Conservation (phyloP, 2,329 filamentous ascomycete species). For the Alternaria sp. region DNA sequence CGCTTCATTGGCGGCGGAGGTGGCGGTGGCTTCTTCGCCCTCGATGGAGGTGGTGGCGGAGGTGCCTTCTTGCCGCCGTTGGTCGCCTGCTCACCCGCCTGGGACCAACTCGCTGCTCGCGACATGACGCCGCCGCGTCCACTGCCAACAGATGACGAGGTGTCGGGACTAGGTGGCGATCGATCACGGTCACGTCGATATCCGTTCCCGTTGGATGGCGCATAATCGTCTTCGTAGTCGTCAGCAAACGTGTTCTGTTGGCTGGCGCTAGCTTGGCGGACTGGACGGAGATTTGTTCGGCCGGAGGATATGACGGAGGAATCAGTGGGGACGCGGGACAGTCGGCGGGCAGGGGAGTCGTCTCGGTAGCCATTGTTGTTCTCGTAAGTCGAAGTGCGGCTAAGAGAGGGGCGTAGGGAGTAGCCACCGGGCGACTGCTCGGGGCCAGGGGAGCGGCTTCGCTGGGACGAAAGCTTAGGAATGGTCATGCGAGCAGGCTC, state of each 20-base stretch:
- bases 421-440: slow-evolving; percentile 39
- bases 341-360: slow-evolving; percentile 56
- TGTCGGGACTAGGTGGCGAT: slow-evolving; percentile 61
- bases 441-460: slow-evolving; percentile 51
- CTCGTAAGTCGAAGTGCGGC: slow-evolving; percentile 65
- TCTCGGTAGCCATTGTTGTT: slow-evolving; percentile 61
- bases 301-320: slow-evolving; percentile 57
- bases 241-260: slow-evolving; percentile 45
- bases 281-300: slow-evolving; percentile 56
- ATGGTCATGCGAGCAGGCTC: slow-evolving; percentile 58
- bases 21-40: slow-evolving; percentile 70
- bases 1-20: slow-evolving; percentile 70
- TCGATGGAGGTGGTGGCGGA: slow-evolving; percentile 65
- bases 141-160: slow-evolving; percentile 39
- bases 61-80: slow-evolving; percentile 57
- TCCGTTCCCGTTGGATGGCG: slow-evolving; percentile 31
- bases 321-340: slow-evolving; percentile 63
- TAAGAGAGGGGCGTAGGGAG: slow-evolving; percentile 56
- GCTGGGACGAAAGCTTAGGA: slow-evolving; percentile 47
- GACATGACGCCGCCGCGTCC: slow-evolving; percentile 58
- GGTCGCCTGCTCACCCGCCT: slow-evolving; percentile 30
- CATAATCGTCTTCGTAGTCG: slow-evolving; percentile 46
- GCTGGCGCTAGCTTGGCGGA: slow-evolving; percentile 40
- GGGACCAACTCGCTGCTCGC: slow-evolving; percentile 58
- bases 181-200: slow-evolving; percentile 54